These are phyloP conservation scores for Carex pumila DNA, from an alignment of 176 grass and related monocot species.

Conservation along the genomic window DNA sequence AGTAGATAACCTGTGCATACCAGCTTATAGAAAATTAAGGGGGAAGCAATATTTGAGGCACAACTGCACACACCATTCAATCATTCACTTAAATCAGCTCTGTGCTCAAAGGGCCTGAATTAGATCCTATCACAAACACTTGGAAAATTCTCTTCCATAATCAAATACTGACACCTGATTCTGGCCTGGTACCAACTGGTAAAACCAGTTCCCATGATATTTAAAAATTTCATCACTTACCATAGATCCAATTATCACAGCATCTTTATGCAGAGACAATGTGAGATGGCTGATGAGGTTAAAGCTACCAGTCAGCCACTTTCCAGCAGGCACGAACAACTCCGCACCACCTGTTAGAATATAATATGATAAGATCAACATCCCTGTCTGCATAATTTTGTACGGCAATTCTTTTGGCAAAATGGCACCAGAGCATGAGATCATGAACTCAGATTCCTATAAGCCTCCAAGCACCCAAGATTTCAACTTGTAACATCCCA, in stretches of 20 bases:
- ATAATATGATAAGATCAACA: not conserved
- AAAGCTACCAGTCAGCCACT: conserved; percentile 96
- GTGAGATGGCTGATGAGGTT: conserved; percentile 88
- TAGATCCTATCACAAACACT: not conserved
- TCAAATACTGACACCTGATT: not conserved
- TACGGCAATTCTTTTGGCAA: not conserved
- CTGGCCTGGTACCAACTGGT: not conserved
- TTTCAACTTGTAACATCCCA: not conserved
- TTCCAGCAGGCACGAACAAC: conserved; percentile 91
- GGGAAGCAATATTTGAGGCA: not conserved
- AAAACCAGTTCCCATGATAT: not conserved
- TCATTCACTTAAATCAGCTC: not conserved
- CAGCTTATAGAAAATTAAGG: not conserved
- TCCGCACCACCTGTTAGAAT: conserved; percentile 35
- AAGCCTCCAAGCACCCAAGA: not conserved
- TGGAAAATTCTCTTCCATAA: too few species aligned
- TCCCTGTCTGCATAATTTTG: not conserved
- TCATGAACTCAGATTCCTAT: not conserved
- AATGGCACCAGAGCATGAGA: not conserved
- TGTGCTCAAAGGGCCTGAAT: not conserved
- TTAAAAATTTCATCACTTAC: conserved; percentile 31
- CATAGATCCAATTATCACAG: conserved; percentile 76
- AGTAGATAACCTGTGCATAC: not conserved
- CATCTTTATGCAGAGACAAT: conserved; percentile 78
- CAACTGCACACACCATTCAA: not conserved